Percentiles rank a stretch among this genome's conserved stretches.
These are phyloP conservation scores for Lasiodiplodia sp. DNA, from an alignment of 2,329 filamentous ascomycete species.

Conservation along the genomic window DNA sequence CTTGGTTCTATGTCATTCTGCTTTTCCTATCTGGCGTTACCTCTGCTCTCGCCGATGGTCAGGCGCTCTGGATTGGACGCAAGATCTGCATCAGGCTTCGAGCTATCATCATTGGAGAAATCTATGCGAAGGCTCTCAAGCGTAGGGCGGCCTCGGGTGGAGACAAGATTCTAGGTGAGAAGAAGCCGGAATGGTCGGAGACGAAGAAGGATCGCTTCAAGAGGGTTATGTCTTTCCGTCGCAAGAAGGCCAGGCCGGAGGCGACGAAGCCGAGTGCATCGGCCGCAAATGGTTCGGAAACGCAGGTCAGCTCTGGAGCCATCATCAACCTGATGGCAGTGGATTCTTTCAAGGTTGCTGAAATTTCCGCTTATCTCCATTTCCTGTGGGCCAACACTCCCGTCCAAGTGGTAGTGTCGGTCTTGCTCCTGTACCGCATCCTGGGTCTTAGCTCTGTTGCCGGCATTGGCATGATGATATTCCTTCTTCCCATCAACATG, in stretches of 20 bases:
- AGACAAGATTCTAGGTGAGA: conserved; percentile 74
- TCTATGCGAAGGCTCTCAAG: conserved; percentile 93
- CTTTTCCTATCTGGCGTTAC: conserved; percentile 83
- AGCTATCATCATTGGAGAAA: conserved; percentile 95
- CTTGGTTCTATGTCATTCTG: conserved; percentile 94
- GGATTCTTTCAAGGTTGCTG: conserved; percentile 97
- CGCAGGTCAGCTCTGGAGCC: conserved; percentile 92
- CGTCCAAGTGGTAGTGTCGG: conserved; percentile 82
- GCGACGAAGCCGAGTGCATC: conserved; percentile 50
- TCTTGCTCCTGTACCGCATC: conserved; percentile 84
- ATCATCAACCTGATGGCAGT: conserved; percentile 99
- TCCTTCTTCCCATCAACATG: conserved; percentile 90
- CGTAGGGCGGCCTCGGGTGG: conserved; percentile 81
- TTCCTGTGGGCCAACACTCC: conserved; percentile 94
- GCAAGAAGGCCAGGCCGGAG: conserved; percentile 60
- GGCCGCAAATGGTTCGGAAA: conserved; percentile 55
- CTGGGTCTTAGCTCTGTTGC: conserved; percentile 94
- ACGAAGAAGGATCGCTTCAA: conserved; percentile 53
- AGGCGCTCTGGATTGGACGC: conserved; percentile 90
- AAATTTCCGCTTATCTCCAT: conserved; percentile 93
- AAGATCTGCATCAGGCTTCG: conserved; percentile 93
- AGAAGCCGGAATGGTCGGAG: conserved; percentile 53
- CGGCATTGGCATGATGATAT: conserved; percentile 86
- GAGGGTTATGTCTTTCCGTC: conserved; percentile 62
- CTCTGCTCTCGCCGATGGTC: conserved; percentile 82